Conservation (phyloP, 148 eudicot genomes). For the Rhododendron henanense region DNA sequence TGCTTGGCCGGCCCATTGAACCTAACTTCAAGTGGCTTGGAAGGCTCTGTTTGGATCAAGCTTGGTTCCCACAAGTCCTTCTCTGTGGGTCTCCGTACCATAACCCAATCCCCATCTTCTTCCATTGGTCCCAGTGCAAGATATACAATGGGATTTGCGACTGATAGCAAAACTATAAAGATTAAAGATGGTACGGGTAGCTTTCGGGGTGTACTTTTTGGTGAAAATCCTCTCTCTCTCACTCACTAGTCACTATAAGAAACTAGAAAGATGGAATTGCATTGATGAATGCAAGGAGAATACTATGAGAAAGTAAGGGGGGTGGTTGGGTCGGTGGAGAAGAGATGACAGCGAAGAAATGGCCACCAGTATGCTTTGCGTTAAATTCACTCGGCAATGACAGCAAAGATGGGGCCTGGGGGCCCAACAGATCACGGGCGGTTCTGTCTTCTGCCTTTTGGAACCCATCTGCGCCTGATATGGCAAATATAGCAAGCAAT, state of each 20-base stretch:
- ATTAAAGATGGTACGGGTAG: not conserved
- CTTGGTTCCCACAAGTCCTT: conserved; percentile 44
- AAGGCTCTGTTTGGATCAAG: conserved; percentile 13
- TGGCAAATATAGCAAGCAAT: too few species aligned
- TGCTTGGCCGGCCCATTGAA: conserved; percentile 57
- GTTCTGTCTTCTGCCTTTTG: not conserved
- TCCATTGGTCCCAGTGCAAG: not conserved
- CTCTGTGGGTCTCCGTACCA: conserved; percentile 25
- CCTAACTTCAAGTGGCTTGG: conserved; percentile 41
- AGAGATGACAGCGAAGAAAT: conserved; percentile 11
- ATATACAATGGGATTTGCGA: not conserved
- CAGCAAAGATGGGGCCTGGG: not conserved
- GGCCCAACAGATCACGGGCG: not conserved
- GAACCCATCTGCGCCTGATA: not conserved
- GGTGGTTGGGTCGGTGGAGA: not conserved
- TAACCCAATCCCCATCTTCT: conserved; percentile 35
- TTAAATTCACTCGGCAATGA: not conserved
- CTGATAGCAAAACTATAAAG: not conserved
- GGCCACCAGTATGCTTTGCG: not conserved
- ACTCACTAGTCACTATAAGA: not conserved
- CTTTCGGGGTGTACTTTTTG: not conserved
- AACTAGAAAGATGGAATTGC: not conserved
- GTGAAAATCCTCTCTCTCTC: not conserved
- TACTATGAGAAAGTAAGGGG: too few species aligned
- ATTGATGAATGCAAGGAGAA: too few species aligned